Evolutionary conservation across 441 rosid genomes (phyloP), one percentile per base, ranked within the genome.

Genomic region (California macrophylla): DNA sequence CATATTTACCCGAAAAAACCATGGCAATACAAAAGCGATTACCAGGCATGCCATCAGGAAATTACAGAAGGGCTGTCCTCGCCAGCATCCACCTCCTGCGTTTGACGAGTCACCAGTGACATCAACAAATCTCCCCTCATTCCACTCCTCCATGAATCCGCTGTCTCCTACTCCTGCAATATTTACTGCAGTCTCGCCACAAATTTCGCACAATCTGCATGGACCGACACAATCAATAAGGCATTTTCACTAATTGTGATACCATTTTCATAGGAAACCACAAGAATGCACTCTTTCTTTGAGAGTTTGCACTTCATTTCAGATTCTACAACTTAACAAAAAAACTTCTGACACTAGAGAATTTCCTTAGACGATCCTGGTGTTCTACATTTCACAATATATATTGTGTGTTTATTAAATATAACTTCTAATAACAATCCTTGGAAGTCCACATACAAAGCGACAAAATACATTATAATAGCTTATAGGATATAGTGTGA

Each of bases 21-120:
- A 88, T 15, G 93, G 90, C 30, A 88, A 75, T 24, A 88, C 84
- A 36, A 88, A 86, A 40, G 89, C 87, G 63, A 88, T 85, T 20
- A 88, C 87, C 21, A 88, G 76, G 79, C 89, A 86, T 13, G 86
- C 90, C 89, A 88, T 81, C 67, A 88, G 75, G 77, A 88, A 82
- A 79, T 88, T 88, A 72, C 93, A 88, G 28, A 86, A 86, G 18
- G 93, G 85, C 70, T 86, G 89, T 61, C 86, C 82, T 20, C 82
- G 75, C 93, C 87, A 83, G 79, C 89, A 85, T 16, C 84, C 80
- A 21, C 29, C 72, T 1, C 47, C 16, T 26, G 75, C 38, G 13
- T 77, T 79, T 4, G 82, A 64, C 25, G 82, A 60, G 66, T 29
- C 66, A 47, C 36, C 28, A 62, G 42, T 68, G 58, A 66, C 18